Conservation (phyloP, 441 rosid genomes). For the Pelargonium myrrhifolium region DNA sequence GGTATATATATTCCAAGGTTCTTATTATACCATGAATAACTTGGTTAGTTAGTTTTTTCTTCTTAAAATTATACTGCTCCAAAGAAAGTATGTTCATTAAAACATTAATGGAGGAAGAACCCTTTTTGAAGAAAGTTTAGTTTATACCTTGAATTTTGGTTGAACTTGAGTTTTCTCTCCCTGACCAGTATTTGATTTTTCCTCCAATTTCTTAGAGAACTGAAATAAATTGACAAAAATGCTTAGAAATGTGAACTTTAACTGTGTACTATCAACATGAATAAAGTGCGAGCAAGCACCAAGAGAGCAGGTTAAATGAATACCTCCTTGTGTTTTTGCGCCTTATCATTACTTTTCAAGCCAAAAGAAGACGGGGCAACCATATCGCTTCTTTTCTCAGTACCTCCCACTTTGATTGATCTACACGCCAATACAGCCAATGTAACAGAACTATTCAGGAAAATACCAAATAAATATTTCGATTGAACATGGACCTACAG, state of each 20-base stretch:
- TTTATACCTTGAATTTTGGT: constrained; percentile 50
- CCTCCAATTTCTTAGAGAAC: constrained; percentile 43
- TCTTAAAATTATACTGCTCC: background rate
- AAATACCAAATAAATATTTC: background rate
- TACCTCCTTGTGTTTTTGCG: constrained; percentile 58
- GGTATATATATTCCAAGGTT: too few relatives aligned
- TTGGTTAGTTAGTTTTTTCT: background rate
- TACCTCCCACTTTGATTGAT: constrained; percentile 36
- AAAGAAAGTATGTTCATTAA: background rate
- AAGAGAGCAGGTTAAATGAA: background rate
- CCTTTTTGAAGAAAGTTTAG: background rate
- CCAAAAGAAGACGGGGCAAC: constrained; percentile 45
- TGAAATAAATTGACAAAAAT: constrained; percentile 24
- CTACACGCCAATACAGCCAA: constrained; percentile 26
- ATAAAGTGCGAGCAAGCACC: background rate
- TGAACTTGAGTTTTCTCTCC: constrained; percentile 32
- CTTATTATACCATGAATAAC: background rate
- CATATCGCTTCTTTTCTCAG: constrained; percentile 52
- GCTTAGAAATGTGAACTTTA: constrained; percentile 14
- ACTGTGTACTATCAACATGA: constrained; percentile 13
- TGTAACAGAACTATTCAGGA: constrained; percentile 14
- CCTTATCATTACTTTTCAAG: constrained; percentile 35
- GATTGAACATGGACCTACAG: background rate
- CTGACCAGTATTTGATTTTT: constrained; percentile 33
- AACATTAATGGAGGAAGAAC: background rate